Percentiles rank a stretch among this genome's conserved stretches.
phyloP scores from a whole-genome alignment of 1,139 yeast species.

The Pneumocystis canis region DNA sequence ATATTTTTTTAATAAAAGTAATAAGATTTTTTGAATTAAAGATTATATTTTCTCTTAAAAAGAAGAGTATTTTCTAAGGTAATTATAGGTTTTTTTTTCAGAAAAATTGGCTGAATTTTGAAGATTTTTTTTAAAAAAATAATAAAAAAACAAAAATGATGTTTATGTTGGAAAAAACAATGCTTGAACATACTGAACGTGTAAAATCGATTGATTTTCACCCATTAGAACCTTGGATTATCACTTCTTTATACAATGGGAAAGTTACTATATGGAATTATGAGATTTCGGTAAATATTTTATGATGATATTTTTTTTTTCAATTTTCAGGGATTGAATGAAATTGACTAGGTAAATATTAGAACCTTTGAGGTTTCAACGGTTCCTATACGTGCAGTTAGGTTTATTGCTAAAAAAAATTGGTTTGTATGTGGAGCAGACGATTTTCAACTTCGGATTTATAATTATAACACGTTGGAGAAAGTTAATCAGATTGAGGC shows the following conservation, averaged over 20 bases:
- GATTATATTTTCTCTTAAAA: too few species aligned
- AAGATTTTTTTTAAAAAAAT: background rate
- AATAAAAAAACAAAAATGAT: background rate
- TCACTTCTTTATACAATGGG: constrained; percentile 13
- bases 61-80: background rate
- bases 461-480: constrained; percentile 90
- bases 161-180: background rate
- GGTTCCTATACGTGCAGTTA: constrained; percentile 90
- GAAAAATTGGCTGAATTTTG: background rate
- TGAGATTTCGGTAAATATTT: constrained; percentile 20
- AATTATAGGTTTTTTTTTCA: background rate
- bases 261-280: constrained; percentile 13
- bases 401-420: constrained; percentile 86
- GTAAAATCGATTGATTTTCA: constrained; percentile 67
- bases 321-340: constrained; percentile 68
- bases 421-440: constrained; percentile 96
- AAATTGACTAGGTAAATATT: constrained; percentile 32
- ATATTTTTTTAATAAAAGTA: too few species aligned
- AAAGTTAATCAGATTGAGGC: constrained; percentile 91
- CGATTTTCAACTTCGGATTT: constrained; percentile 84
- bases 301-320: constrained; percentile 47
- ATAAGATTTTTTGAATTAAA: too few species aligned
- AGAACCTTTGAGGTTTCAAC: constrained; percentile 77
- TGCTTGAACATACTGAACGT: background rate
- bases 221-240: constrained; percentile 85